These are phyloP conservation scores for Suillus occidentalis DNA, from an alignment of 768 basidiomycete genomes.

Conservation along the genomic window DNA sequence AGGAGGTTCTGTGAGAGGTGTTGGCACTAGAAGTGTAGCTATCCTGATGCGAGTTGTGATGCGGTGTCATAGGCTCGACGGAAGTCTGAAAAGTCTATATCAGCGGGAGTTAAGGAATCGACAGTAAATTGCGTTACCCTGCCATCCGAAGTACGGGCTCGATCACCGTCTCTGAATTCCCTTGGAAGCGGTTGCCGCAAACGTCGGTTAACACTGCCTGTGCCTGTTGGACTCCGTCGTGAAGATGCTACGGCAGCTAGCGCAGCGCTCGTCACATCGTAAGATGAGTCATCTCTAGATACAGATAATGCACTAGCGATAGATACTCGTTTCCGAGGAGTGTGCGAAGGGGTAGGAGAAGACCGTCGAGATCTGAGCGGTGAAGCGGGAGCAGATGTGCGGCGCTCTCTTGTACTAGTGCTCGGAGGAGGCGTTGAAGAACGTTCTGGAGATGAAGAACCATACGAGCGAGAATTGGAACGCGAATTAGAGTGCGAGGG, in stretches of 20 bases:
- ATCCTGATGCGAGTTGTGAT: conserved; percentile 28
- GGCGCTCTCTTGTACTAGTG: conserved; percentile 37
- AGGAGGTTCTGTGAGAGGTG: conserved; percentile 26
- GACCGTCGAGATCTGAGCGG: conserved; percentile 39
- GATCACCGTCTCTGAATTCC: conserved; percentile 41
- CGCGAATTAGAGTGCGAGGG: conserved; percentile 32
- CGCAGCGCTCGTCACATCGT: conserved; percentile 54
- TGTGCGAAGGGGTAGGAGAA: conserved; percentile 41
- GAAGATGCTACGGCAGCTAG: conserved; percentile 61
- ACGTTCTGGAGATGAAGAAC: conserved; percentile 40
- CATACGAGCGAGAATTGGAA: conserved; percentile 26
- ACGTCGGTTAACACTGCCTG: conserved; percentile 31
- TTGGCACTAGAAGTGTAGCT: conserved; percentile 19
- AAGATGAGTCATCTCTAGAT: conserved; percentile 23
- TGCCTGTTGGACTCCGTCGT: conserved; percentile 48
- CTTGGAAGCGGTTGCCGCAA: conserved; percentile 50
- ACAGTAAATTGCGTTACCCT: conserved; percentile 34
- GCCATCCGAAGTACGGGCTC: conserved; percentile 38
- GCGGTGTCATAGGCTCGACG: conserved; percentile 42
- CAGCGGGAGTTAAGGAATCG: conserved; percentile 8
- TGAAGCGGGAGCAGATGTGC: conserved; percentile 49
- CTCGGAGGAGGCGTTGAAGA: conserved; percentile 37
- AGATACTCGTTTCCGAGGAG: conserved; percentile 44
- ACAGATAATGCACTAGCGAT: conserved; percentile 33
- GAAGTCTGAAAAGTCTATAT: conserved; percentile 23